These are phyloP conservation scores for Nematocida minor DNA, from an alignment of 371 early-diverging fungal genomes.

Conservation along the genomic window DNA sequence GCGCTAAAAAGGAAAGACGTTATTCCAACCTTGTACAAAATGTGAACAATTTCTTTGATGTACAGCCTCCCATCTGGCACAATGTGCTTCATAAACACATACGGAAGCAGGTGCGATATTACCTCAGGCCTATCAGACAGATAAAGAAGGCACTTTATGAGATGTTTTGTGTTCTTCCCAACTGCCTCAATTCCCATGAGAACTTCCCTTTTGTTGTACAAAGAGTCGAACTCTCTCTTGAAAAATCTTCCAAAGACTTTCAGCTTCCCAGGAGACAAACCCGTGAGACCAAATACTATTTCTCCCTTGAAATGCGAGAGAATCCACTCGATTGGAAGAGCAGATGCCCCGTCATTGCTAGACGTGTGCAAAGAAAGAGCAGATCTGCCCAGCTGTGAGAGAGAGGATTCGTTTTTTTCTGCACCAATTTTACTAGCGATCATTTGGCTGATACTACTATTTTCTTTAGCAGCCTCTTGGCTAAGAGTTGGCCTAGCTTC, in stretches of 20 bases:
- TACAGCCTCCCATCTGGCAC: conserved; percentile 20
- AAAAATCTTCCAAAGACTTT: conserved; percentile 45
- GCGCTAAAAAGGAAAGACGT: not conserved
- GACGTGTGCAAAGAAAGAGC: not conserved
- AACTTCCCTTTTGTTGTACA: conserved; percentile 11
- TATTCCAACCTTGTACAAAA: conserved; percentile 5
- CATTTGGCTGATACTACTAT: not conserved
- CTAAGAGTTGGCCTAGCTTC: not conserved
- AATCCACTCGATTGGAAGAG: conserved; percentile 20
- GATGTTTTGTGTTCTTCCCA: not conserved
- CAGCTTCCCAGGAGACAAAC: not conserved
- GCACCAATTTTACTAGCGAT: not conserved
- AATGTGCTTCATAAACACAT: conserved; percentile 47
- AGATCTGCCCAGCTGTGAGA: not conserved
- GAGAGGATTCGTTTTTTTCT: not conserved
- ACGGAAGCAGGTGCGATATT: not conserved
- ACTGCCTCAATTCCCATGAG: not conserved
- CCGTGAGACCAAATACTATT: not conserved
- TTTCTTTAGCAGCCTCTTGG: not conserved
- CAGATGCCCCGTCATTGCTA: not conserved
- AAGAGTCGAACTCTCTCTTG: conserved; percentile 34
- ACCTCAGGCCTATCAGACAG: conserved; percentile 41
- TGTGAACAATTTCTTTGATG: conserved; percentile 33
- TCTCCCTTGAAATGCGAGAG: not conserved
- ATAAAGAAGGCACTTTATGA: conserved; percentile 33